Evolutionary conservation across 345 rosid species (phyloP).

Genomic region (Jatropha curcas): DNA sequence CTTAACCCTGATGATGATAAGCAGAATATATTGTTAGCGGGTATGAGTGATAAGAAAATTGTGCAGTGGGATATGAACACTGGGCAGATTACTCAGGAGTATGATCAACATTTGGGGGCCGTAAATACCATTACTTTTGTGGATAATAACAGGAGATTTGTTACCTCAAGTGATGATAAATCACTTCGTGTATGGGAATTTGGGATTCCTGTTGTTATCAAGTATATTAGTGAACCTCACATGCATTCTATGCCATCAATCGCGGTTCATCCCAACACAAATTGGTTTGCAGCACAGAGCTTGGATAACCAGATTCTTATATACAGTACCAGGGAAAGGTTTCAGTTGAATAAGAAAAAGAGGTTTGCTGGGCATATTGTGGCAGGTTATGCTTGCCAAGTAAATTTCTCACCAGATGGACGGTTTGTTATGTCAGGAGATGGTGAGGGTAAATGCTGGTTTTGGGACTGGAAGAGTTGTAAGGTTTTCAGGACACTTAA

Average conservation of each 20-base stretch:
- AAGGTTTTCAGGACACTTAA: slow-evolving; percentile 86
- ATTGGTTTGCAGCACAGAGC: slow-evolving; percentile 98
- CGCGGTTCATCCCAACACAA: slow-evolving; percentile 82
- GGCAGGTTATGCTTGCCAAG: slow-evolving; percentile 98
- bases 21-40: slow-evolving; percentile 92
- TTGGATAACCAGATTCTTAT: slow-evolving; percentile 95
- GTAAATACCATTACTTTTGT: slow-evolving; percentile 97
- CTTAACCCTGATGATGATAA: slow-evolving; percentile 93
- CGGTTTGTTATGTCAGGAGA: slow-evolving; percentile 99
- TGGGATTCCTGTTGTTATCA: slow-evolving; percentile 95
- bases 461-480: slow-evolving; percentile 99
- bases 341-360: slow-evolving; percentile 96
- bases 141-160: slow-evolving; percentile 90
- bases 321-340: slow-evolving; percentile 87
- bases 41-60: slow-evolving; percentile 99
- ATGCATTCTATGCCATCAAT: slow-evolving; percentile 99
- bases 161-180: slow-evolving; percentile 96
- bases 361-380: slow-evolving; percentile 93
- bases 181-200: slow-evolving; percentile 99
- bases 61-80: slow-evolving; percentile 99
- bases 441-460: slow-evolving; percentile 99
- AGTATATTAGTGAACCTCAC: slow-evolving; percentile 98
- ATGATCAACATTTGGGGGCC: slow-evolving; percentile 42
- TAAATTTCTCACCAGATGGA: slow-evolving; percentile 97
- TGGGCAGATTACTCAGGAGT: slow-evolving; percentile 73